Percentiles rank a stretch among this genome's conserved stretches.
Evolutionary conservation across 768 basidiomycete genomes (phyloP).

Genomic region (Mycena chlorophos): DNA sequence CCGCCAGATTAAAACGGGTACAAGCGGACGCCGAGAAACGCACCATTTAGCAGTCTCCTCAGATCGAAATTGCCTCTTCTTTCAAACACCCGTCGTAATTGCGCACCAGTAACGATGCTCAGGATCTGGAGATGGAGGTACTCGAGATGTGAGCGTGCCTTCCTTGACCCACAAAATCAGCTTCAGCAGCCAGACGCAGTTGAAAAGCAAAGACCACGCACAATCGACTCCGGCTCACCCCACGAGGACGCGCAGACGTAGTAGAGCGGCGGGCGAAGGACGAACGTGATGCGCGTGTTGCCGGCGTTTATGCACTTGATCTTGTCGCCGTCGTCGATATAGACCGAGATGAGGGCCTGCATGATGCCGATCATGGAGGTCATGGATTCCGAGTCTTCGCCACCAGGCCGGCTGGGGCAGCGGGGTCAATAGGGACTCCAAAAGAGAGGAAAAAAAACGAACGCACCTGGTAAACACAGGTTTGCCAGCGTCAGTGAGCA

Average conservation of each 20-base stretch:
- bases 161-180: slow-evolving; percentile 52
- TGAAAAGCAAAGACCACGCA: slow-evolving; percentile 53
- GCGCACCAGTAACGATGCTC: slow-evolving; percentile 83
- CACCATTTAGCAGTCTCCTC: slow-evolving; percentile 69
- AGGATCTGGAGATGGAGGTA: slow-evolving; percentile 93
- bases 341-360: slow-evolving; percentile 94
- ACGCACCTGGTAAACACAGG: slow-evolving; percentile 89
- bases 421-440: slow-evolving; percentile 10
- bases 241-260: slow-evolving; percentile 89
- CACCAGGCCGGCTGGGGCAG: slow-evolving; percentile 47
- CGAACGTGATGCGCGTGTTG: slow-evolving; percentile 78
- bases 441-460: slow-evolving; percentile 8
- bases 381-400: slow-evolving; percentile 61
- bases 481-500: slow-evolving; percentile 94
- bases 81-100: slow-evolving; percentile 85
- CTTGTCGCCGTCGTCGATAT: slow-evolving; percentile 89
- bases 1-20: neutral
- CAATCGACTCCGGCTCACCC: slow-evolving; percentile 96
- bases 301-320: slow-evolving; percentile 83
- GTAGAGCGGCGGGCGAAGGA: slow-evolving; percentile 85
- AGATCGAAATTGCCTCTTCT: slow-evolving; percentile 91
- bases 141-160: slow-evolving; percentile 93
- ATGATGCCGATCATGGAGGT: slow-evolving; percentile 88
- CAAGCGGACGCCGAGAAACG: neutral
- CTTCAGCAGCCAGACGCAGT: slow-evolving; percentile 12